Evolutionary conservation across 1,139 yeast species (phyloP), one percentile per base, ranked within the genome.

Genomic region (Geotrichum histeridarum): DNA sequence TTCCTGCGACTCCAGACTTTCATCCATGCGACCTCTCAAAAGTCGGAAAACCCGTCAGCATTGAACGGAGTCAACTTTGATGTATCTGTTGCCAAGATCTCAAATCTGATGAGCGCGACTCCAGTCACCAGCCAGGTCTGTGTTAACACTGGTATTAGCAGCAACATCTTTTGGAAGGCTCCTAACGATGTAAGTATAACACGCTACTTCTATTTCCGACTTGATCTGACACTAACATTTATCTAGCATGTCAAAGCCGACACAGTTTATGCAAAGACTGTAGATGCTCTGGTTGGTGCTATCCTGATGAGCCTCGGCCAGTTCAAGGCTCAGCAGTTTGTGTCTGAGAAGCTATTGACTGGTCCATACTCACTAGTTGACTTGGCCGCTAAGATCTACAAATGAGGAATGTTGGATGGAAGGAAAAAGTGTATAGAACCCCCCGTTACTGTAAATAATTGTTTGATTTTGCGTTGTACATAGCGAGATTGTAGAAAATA

Each of bases 241-340:
- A 72, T 69, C 15, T n/a, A 57, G 89, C 88, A 44, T 11, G 50
- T 35, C 27, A 33, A 44, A 43, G 85, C 82, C 63, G 65, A 70
- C 37, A 67, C 79, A 51, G 84, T 88, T 4, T 79, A 79, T 60
- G 83, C 93, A 1, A 84, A 86, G 61, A 80, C 86, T 65, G 70
- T 88, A 54, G 79, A 80, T 63, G 91, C 96, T 7, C 71, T 90
- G 56, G 75, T 90, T 36, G 98, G 97, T 15, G 96, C 94, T 1
- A 79, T 91, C 49, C 75, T 86, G 48, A 73, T 84, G 56, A 77
- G 79, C 48, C 84, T 85, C 62, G 97, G 97, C 2, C 67, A 67
- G 43, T 53, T 63, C 4, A 64, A 60, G 44, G 77, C 77, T 12
- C 58, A 57, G 42, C 53, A 62, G 42, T 73, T 74, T 59, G 64